Conservation (phyloP, 2,329 filamentous ascomycete genomes). For the Aspergillus sp. region DNA sequence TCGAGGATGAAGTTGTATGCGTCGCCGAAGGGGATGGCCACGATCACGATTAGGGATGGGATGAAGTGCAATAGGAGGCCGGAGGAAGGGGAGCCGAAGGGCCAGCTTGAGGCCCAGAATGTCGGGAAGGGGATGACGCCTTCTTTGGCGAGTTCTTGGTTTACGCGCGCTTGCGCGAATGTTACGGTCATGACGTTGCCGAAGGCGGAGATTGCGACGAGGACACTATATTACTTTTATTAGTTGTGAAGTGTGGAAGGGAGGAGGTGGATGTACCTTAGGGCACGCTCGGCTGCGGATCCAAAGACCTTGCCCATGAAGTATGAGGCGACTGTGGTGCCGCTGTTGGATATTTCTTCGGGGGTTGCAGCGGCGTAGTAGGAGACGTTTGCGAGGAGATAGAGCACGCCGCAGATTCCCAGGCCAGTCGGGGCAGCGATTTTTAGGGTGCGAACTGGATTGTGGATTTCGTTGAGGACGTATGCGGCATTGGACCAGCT, state of each 20-base stretch:
- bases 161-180: slow-evolving; percentile 17
- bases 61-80: slow-evolving; percentile 18
- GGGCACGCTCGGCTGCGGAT: not conserved
- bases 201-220: slow-evolving; percentile 24
- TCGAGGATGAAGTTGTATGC: slow-evolving; percentile 25
- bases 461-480: slow-evolving; percentile 54
- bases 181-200: slow-evolving; percentile 24
- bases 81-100: slow-evolving; percentile 20
- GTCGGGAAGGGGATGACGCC: slow-evolving; percentile 24
- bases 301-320: slow-evolving; percentile 8
- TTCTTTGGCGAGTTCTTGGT: slow-evolving; percentile 26
- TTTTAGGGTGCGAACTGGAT: slow-evolving; percentile 56
- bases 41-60: slow-evolving; percentile 23
- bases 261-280: too few relatives aligned
- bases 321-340: not conserved
- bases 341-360: not conserved
- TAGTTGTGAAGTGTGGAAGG: too few relatives aligned
- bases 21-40: slow-evolving; percentile 23
- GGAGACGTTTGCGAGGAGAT: slow-evolving; percentile 56
- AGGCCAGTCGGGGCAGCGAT: slow-evolving; percentile 54
- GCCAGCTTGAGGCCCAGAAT: slow-evolving; percentile 23
- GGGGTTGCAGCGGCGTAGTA: slow-evolving; percentile 31
- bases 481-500: slow-evolving; percentile 12
- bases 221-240: too few relatives aligned
- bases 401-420: slow-evolving; percentile 49